These are phyloP conservation scores for Talaromyces proteolyticus DNA, from an alignment of 495 filamentous ascomycete genomes.

Conservation along the genomic window DNA sequence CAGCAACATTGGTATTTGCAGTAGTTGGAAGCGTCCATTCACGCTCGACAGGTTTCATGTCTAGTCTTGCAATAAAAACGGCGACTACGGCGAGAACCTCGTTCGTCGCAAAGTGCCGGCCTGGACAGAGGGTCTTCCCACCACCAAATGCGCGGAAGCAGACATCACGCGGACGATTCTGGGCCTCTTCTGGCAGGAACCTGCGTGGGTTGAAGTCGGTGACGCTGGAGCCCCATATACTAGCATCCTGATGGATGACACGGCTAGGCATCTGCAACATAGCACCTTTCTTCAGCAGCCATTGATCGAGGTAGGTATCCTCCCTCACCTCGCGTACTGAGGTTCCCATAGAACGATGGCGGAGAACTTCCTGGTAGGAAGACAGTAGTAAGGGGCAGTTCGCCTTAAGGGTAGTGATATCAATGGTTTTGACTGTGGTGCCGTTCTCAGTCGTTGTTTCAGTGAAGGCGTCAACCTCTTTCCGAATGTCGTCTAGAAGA, in stretches of 20 bases:
- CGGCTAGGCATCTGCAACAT: constrained; percentile 12
- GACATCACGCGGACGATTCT: background rate
- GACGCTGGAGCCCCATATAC: constrained; percentile 10
- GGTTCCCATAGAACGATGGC: constrained; percentile 6
- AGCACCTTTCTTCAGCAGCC: constrained; percentile 10
- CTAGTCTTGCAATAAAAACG: constrained; percentile 21
- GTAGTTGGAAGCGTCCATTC: constrained; percentile 13
- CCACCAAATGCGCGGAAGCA: constrained; percentile 23
- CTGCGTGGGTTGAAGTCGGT: constrained; percentile 10
- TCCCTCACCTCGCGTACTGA: constrained; percentile 11
- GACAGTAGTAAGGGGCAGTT: constrained; percentile 18
- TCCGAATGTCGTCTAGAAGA: constrained; percentile 19
- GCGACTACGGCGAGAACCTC: constrained; percentile 21
- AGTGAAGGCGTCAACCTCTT: constrained; percentile 12
- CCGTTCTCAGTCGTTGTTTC: constrained; percentile 1
- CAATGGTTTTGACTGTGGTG: constrained; percentile 7
- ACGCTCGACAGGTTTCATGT: constrained; percentile 10
- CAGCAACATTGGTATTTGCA: constrained; percentile 14
- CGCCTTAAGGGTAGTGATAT: constrained; percentile 18
- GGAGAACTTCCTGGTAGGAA: constrained; percentile 17
- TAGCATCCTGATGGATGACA: constrained; percentile 10
- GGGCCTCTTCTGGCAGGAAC: constrained; percentile 4
- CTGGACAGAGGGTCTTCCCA: constrained; percentile 24
- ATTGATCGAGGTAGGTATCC: constrained; percentile 12
- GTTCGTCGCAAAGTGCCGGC: constrained; percentile 26